These are phyloP conservation scores for Sarcomyxa edulis DNA, from an alignment of 768 basidiomycete species.

Conservation along the genomic window DNA sequence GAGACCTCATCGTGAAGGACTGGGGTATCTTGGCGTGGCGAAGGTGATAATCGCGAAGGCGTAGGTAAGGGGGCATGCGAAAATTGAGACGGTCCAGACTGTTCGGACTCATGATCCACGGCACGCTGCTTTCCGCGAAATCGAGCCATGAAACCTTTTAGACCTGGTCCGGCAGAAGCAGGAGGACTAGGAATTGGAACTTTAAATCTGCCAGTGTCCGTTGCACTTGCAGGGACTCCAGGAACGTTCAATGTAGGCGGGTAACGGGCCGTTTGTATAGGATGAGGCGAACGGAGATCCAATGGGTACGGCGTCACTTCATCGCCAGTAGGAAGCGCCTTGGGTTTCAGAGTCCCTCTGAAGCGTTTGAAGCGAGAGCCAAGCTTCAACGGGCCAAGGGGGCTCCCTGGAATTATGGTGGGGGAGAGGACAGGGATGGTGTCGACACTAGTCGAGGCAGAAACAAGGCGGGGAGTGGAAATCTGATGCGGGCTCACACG, in stretches of 20 bases:
- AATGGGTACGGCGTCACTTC: slow-evolving; percentile 43
- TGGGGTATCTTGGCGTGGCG: slow-evolving; percentile 18
- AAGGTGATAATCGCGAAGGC: slow-evolving; percentile 27
- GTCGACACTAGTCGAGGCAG: slow-evolving; percentile 65
- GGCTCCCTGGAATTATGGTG: slow-evolving; percentile 38
- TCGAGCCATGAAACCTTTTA: slow-evolving; percentile 79
- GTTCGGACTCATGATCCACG: slow-evolving; percentile 26
- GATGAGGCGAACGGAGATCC: slow-evolving; percentile 33
- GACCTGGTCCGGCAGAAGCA: slow-evolving; percentile 64
- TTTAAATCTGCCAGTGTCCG: slow-evolving; percentile 50
- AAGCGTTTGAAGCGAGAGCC: slow-evolving; percentile 72
- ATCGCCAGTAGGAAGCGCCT: slow-evolving; percentile 35
- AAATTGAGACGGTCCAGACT: slow-evolving; percentile 23
- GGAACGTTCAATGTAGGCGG: slow-evolving; percentile 29
- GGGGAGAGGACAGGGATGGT: slow-evolving; percentile 57
- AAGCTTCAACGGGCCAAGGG: slow-evolving; percentile 49
- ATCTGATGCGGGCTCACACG: slow-evolving; percentile 61
- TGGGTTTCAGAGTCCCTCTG: slow-evolving; percentile 60
- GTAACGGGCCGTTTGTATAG: slow-evolving; percentile 33
- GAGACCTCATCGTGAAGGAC: slow-evolving; percentile 18
- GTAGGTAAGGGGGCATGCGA: slow-evolving; percentile 21
- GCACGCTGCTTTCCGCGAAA: slow-evolving; percentile 50
- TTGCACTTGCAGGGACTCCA: slow-evolving; percentile 36
- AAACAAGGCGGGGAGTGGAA: slow-evolving; percentile 59
- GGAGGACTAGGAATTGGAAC: slow-evolving; percentile 56